Evolutionary conservation across 176 grass and related monocot species (phyloP), one percentile per base, ranked within the genome.

Genomic region (Areca catechu): DNA sequence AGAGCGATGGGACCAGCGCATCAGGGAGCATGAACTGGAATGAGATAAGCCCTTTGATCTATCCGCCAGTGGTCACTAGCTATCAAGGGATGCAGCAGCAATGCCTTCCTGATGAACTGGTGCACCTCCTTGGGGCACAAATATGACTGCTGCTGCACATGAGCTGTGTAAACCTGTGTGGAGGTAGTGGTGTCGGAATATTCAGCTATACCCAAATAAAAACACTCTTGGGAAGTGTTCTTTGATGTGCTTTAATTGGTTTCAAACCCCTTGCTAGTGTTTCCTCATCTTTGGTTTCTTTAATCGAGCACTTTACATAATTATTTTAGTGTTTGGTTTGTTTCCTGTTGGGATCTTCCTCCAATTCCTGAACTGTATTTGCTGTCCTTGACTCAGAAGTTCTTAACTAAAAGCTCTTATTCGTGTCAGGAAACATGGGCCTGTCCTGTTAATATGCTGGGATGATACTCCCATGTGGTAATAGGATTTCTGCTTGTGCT

Each of bases 11-110:
- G 34, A 43, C 34, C 10, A 43, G 34, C 9, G 14, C 34, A 43
- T 43, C 34, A 43, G 9, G 18, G 47, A 60, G 63, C 53, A 57
- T 70, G 34, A 73, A 55, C 58, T 79, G 69, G 76, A 79, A 58
- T 51, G 58, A 79, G 17, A 48, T 79, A 16, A 79, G 61, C 60
- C 68, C 63, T 17, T 48, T 67, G 69, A 67, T 73, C 22, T 60
- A 67, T 58, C 61, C 69, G 21, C 52, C 22, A 56, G 72, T 67
- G 69, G 19, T 37, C 59, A 22, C 54, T 60, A 67, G 61, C 58
- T 43, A 66, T 30, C 25, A 61, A 61, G 65, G 48, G 48, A 62
- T 77, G 64, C 63, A 68, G 60, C 63, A 76, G 49, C 34, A 14
- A 43, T 48, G 22, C 48, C 23, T 57, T 7, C 54, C 60, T 15